A percentile compares a stretch with the other conserved stretches of the same genome.
Evolutionary conservation across 2,329 filamentous ascomycete species (phyloP).

Genomic region (Fusarium veterinarium): DNA sequence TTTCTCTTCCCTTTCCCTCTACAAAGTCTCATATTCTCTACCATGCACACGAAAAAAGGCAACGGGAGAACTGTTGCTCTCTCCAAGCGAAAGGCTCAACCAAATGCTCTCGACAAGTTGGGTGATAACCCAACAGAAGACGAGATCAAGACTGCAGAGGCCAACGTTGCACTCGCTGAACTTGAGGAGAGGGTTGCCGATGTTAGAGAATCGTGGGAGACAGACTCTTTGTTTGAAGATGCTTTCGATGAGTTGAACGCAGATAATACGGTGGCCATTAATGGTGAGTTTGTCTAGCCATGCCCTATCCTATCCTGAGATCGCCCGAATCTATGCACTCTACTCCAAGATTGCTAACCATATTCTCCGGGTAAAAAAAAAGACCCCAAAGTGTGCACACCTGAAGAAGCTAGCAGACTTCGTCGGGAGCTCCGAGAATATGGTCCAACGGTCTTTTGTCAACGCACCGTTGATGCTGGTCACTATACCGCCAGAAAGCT

Average conservation of each 20-base stretch:
- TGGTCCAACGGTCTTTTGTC: slow-evolving; percentile 82
- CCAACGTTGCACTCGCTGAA: slow-evolving; percentile 55
- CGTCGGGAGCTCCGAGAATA: slow-evolving; percentile 78
- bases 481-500: slow-evolving; percentile 83
- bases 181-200: slow-evolving; percentile 65
- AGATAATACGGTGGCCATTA: slow-evolving; percentile 58
- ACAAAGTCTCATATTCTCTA: background rate
- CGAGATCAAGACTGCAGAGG: slow-evolving; percentile 52
- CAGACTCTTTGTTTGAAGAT: slow-evolving; percentile 73
- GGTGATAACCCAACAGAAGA: slow-evolving; percentile 50
- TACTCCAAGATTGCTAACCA: slow-evolving; percentile 8
- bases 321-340: background rate
- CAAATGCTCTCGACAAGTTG: slow-evolving; percentile 52
- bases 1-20: background rate
- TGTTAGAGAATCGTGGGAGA: slow-evolving; percentile 69
- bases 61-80: slow-evolving; percentile 48
- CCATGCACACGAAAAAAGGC: slow-evolving; percentile 49
- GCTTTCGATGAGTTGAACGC: slow-evolving; percentile 68
- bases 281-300: slow-evolving; percentile 56
- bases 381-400: slow-evolving; percentile 68
- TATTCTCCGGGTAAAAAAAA: slow-evolving; percentile 9
- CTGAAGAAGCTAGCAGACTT: slow-evolving; percentile 75
- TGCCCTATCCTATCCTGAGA: background rate
- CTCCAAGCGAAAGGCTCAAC: slow-evolving; percentile 49
- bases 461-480: slow-evolving; percentile 75